Evolutionary conservation across 495 filamentous ascomycete species (phyloP).

Genomic region (Annulohypoxylon bovei): DNA sequence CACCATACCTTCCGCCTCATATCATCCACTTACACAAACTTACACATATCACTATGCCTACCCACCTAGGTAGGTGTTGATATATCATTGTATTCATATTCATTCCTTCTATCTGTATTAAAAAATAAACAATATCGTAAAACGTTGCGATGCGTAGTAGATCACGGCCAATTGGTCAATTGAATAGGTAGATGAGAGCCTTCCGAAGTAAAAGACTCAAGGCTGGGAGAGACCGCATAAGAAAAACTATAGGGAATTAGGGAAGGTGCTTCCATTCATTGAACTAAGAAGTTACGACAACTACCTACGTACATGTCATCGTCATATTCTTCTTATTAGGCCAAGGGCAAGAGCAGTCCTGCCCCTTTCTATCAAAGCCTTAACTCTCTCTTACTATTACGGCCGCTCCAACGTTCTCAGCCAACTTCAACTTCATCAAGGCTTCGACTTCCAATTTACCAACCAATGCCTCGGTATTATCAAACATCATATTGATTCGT

Average conservation of each 20-base stretch:
- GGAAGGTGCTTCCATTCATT: background rate
- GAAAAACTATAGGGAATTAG: background rate
- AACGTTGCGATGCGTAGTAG: background rate
- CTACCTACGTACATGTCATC: background rate
- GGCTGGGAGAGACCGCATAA: background rate
- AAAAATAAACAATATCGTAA: background rate
- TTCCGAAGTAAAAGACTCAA: background rate
- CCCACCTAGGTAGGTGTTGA: background rate
- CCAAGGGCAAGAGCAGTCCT: background rate
- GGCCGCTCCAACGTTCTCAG: background rate
- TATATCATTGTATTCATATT: background rate
- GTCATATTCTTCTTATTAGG: background rate
- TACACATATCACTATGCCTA: background rate
- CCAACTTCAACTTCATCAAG: slow-evolving; percentile 11
- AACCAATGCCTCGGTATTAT: background rate
- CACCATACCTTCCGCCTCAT: too few relatives aligned
- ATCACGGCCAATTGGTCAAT: background rate
- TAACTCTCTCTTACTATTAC: background rate
- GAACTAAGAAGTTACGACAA: background rate
- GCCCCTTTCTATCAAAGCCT: background rate
- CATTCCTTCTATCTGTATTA: background rate
- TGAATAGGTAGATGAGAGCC: background rate
- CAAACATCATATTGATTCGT: slow-evolving; percentile 19
- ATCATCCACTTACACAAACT: background rate
- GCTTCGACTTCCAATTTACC: slow-evolving; percentile 23